phyloP scores from a whole-genome alignment of 805 yeast genomes.

The Zygosaccharomyces bailii region DNA sequence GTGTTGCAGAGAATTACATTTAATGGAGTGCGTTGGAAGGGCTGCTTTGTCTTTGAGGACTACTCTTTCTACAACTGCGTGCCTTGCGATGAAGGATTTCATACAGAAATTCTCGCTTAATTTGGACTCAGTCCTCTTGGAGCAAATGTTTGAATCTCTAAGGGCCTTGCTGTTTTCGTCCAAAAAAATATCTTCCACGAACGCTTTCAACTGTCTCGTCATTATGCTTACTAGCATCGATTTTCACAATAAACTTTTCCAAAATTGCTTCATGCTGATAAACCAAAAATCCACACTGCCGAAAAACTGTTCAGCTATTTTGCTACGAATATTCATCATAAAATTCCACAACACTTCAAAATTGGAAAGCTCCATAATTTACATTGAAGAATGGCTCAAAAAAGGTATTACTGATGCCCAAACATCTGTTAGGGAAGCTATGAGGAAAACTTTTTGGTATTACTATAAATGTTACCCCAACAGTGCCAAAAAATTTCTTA shows the following conservation, averaged over 20 bases:
- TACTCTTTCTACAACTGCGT: constrained; percentile 70
- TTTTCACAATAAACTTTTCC: constrained; percentile 49
- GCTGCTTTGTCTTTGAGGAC: constrained; percentile 76
- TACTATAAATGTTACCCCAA: constrained; percentile 52
- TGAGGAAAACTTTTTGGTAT: constrained; percentile 73
- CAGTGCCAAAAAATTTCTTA: constrained; percentile 43
- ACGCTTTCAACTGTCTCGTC: constrained; percentile 40
- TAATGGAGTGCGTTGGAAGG: constrained; percentile 62
- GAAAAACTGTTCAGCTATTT: constrained; percentile 61
- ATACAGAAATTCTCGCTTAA: constrained; percentile 26
- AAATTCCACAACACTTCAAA: constrained; percentile 41
- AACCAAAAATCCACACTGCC: constrained; percentile 72
- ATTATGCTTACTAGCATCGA: constrained; percentile 55
- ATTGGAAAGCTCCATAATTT: constrained; percentile 37
- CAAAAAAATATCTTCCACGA: constrained; percentile 38
- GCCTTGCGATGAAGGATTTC: constrained; percentile 71
- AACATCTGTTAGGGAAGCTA: constrained; percentile 71
- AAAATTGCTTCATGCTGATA: constrained; percentile 48
- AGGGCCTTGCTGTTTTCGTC: constrained; percentile 39
- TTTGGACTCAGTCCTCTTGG: constrained; percentile 34
- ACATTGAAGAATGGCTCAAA: constrained; percentile 47
- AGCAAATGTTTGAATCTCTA: constrained; percentile 34
- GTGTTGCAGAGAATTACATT: constrained; percentile 35
- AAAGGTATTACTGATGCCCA: constrained; percentile 76
- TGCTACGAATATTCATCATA: constrained; percentile 62